Evolutionary conservation across 2,329 filamentous ascomycete genomes (phyloP).

Genomic region (Cytospora mali): DNA sequence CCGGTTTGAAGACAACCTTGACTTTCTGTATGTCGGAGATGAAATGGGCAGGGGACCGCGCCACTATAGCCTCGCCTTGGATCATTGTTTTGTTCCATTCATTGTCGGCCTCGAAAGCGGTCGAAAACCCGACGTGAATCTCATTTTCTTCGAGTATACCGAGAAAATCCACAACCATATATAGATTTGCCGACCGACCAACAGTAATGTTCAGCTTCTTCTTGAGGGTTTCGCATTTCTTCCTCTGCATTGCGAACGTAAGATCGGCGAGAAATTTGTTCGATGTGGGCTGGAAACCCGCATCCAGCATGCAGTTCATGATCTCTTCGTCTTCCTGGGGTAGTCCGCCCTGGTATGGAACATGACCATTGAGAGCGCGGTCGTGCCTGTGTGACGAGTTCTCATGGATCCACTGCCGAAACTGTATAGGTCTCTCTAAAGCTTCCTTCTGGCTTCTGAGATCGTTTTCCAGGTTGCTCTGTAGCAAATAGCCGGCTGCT

Average conservation of each 20-base stretch:
- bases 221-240: constrained; percentile 56
- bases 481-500: constrained; percentile 53
- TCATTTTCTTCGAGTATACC: constrained; percentile 64
- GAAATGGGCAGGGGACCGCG: constrained; percentile 69
- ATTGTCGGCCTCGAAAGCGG: constrained; percentile 60
- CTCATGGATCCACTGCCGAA: constrained; percentile 58
- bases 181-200: constrained; percentile 61
- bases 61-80: constrained; percentile 64
- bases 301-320: constrained; percentile 57
- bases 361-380: constrained; percentile 42
- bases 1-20: constrained; percentile 57
- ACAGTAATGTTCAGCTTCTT: constrained; percentile 63
- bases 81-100: constrained; percentile 55
- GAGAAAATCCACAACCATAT: constrained; percentile 70
- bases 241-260: constrained; percentile 49
- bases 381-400: constrained; percentile 41
- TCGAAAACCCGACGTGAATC: constrained; percentile 69
- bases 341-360: constrained; percentile 53
- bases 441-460: constrained; percentile 55
- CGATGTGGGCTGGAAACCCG: constrained; percentile 59
- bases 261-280: constrained; percentile 52
- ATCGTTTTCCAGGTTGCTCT: constrained; percentile 52
- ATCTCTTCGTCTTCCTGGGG: constrained; percentile 54
- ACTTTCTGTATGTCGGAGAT: constrained; percentile 74
- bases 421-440: constrained; percentile 50